phyloP scores from a whole-genome alignment of 768 basidiomycete species.

The Hydnomerulius pinastri region DNA sequence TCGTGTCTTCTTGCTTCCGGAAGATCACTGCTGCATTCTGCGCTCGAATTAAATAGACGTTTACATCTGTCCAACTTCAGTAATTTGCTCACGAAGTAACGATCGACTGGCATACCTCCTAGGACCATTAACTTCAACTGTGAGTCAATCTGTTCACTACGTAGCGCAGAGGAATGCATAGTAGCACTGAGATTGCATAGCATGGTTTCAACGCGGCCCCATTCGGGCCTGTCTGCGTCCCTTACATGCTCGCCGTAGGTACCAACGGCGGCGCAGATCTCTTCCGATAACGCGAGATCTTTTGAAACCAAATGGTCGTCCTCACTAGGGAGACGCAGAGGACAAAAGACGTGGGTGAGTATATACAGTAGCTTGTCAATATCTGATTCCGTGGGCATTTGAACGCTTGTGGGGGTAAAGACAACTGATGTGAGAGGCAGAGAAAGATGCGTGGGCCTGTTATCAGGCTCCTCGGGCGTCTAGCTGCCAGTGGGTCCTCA shows the following conservation, averaged over 20 bases:
- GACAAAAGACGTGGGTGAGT: conserved; percentile 43
- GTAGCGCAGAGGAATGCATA: conserved; percentile 2
- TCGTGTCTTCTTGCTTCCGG: conserved; percentile 21
- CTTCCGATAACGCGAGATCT: conserved; percentile 28
- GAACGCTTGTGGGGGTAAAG: too few relatives aligned
- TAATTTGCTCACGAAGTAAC: not conserved
- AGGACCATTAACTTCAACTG: conserved; percentile 20
- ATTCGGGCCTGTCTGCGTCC: conserved; percentile 16
- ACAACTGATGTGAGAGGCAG: too few relatives aligned
- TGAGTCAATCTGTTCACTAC: conserved; percentile 6
- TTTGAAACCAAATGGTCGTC: conserved; percentile 28
- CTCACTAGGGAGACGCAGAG: conserved; percentile 38
- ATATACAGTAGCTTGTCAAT: conserved; percentile 24
- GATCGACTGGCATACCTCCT: conserved; percentile 21
- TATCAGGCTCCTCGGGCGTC: not conserved
- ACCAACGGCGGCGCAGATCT: conserved; percentile 18
- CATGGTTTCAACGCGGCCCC: conserved; percentile 32
- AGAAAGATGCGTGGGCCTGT: conserved; percentile 6
- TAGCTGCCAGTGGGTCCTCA: not conserved
- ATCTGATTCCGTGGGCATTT: not conserved
- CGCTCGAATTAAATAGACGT: conserved; percentile 39
- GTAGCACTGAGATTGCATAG: conserved; percentile 11
- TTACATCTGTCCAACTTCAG: conserved; percentile 29
- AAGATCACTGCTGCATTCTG: conserved; percentile 53
- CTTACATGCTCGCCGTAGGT: conserved; percentile 15